Conservation (phyloP, 169 alveolate species). For the Perkinsus olseni region DNA sequence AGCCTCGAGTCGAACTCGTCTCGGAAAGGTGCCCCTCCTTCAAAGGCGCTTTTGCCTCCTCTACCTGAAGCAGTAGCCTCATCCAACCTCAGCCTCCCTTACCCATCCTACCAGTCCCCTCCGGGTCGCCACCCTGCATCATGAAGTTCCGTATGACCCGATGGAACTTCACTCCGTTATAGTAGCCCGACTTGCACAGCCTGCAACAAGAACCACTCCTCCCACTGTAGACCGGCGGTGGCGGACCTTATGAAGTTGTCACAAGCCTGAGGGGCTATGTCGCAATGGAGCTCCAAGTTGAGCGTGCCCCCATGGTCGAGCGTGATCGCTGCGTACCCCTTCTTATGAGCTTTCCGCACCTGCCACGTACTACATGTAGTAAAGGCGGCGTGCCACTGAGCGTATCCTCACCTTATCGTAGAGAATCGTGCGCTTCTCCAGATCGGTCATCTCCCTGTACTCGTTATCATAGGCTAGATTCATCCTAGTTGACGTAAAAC, state of each 20-base stretch:
- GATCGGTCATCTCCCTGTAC: neutral
- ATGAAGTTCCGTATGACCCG: conserved; percentile 82
- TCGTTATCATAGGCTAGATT: neutral
- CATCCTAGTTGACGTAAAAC: neutral
- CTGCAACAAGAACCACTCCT: neutral
- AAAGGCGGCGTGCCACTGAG: too few species aligned
- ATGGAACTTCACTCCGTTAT: conserved; percentile 63
- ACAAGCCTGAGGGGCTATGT: neutral
- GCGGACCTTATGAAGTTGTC: neutral
- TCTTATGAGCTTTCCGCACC: neutral
- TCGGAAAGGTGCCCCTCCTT: neutral
- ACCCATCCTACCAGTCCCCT: conserved; percentile 96
- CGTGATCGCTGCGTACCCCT: neutral
- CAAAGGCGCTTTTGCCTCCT: neutral
- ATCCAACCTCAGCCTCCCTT: neutral
- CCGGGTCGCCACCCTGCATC: conserved; percentile 95
- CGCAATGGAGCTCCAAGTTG: neutral
- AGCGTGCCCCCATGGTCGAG: neutral
- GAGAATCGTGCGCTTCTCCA: neutral
- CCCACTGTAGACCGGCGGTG: too few species aligned
- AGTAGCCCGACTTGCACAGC: conserved; percentile 54
- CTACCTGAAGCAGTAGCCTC: neutral
- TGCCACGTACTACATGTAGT: neutral
- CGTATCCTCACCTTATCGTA: neutral
- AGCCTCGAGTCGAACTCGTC: conserved; percentile 77